Percentiles rank a stretch among this genome's conserved stretches.
phyloP scores from a whole-genome alignment of 192 early-diverging fungal species.

The Umbelopsis ramanniana region DNA sequence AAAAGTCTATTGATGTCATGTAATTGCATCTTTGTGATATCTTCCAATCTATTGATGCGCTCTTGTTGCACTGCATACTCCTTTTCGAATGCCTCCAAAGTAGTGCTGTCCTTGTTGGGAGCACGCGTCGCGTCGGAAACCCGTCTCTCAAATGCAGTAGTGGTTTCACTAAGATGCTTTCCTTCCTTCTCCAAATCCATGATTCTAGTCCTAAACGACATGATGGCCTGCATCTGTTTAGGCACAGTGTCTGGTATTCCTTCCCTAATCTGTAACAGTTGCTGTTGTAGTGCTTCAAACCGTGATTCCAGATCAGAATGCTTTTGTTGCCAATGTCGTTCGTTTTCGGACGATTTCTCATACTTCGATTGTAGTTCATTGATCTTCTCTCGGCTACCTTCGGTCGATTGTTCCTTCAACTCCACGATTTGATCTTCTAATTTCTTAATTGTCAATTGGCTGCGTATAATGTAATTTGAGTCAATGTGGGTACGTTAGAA shows the following conservation, averaged over 20 bases:
- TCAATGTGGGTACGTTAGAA: neutral
- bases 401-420: neutral
- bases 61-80: slow-evolving; percentile 50
- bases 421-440: neutral
- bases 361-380: slow-evolving; percentile 8
- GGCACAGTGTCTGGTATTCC: slow-evolving; percentile 40
- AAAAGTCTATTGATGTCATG: slow-evolving; percentile 59
- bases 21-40: slow-evolving; percentile 44
- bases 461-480: neutral
- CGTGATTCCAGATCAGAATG: slow-evolving; percentile 38
- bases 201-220: slow-evolving; percentile 33
- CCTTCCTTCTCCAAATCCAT: slow-evolving; percentile 44
- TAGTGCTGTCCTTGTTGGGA: slow-evolving; percentile 26
- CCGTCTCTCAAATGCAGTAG: slow-evolving; percentile 24
- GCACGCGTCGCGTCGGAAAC: slow-evolving; percentile 17
- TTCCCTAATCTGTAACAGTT: slow-evolving; percentile 40
- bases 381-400: neutral
- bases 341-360: neutral
- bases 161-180: slow-evolving; percentile 37
- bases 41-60: slow-evolving; percentile 41
- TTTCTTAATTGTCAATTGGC: neutral
- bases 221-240: slow-evolving; percentile 32
- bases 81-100: slow-evolving; percentile 42
- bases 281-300: slow-evolving; percentile 35
- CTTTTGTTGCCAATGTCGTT: slow-evolving; percentile 25